A percentile compares a stretch with the other conserved stretches of the same genome.
Conservation (phyloP, 2,329 filamentous ascomycete species). For the Fusarium tuaranense region DNA sequence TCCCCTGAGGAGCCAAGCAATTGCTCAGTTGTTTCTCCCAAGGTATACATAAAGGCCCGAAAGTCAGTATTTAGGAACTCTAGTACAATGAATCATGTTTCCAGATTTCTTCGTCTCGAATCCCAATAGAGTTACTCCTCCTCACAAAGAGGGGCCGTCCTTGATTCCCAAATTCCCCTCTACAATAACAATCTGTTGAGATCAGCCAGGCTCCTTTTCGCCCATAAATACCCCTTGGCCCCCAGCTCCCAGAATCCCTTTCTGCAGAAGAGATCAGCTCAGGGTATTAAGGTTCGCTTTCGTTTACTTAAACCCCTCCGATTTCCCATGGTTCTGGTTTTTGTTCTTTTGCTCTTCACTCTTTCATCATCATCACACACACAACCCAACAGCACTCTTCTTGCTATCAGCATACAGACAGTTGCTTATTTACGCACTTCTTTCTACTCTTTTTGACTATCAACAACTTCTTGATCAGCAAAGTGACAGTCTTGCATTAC, state of each 20-base stretch:
- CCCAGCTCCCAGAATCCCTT: neutral
- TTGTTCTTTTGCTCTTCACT: neutral
- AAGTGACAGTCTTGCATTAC: neutral
- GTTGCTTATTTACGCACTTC: neutral
- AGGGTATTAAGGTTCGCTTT: neutral
- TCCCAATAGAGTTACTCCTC: neutral
- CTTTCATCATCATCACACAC: neutral
- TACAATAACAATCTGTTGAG: neutral
- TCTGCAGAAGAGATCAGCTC: neutral
- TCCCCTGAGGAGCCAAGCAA: neutral
- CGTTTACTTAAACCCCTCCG: neutral
- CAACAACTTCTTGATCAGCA: neutral
- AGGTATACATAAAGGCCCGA: neutral
- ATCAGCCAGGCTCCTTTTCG: no score
- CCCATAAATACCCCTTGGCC: neutral
- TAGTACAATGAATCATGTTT: neutral
- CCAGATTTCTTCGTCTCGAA: neutral
- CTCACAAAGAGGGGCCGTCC: neutral
- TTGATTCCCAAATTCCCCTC: neutral
- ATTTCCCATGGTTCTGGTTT: neutral
- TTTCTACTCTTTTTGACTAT: neutral
- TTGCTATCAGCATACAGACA: neutral
- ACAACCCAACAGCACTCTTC: neutral
- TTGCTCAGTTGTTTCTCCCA: neutral
- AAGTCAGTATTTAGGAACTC: neutral